Conservation (phyloP, 1,284 basidiomycete genomes). For the Boletellus deceptivus region DNA sequence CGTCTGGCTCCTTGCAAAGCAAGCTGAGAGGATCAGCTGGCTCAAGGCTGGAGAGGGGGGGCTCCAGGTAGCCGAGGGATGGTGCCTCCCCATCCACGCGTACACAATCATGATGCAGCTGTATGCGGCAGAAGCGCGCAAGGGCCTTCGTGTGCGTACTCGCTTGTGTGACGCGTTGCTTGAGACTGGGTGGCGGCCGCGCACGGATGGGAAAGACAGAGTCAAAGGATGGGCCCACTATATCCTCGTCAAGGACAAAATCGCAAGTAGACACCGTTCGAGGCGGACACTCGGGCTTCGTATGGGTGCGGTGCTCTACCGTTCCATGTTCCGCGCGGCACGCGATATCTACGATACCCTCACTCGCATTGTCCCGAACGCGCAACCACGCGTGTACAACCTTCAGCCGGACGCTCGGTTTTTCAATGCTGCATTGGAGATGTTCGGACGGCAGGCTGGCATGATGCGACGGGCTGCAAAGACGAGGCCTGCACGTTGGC, state of each 20-base stretch:
- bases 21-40: conserved; percentile 57
- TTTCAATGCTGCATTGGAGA: conserved; percentile 60
- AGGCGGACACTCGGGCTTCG: conserved; percentile 27
- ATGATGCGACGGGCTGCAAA: conserved; percentile 28
- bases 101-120: conserved; percentile 72
- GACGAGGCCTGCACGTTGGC: conserved; percentile 28
- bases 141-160: conserved; percentile 21
- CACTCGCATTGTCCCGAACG: conserved; percentile 15
- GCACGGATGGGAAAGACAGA: conserved; percentile 13
- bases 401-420: conserved; percentile 61
- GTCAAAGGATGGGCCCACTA: conserved; percentile 41
- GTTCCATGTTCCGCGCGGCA: conserved; percentile 38
- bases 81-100: conserved; percentile 62
- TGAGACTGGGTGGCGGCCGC: conserved; percentile 18
- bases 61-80: conserved; percentile 39
- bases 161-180: neutral
- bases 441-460: conserved; percentile 40
- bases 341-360: conserved; percentile 33
- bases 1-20: conserved; percentile 59
- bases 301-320: conserved; percentile 36
- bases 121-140: conserved; percentile 52
- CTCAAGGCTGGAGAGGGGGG: conserved; percentile 18
- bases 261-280: conserved; percentile 23
- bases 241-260: conserved; percentile 22
- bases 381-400: conserved; percentile 25